Percentiles rank a stretch among this genome's conserved stretches.
Evolutionary conservation across 1,139 yeast genomes (phyloP).

Genomic region (Komagataea norvegica): DNA sequence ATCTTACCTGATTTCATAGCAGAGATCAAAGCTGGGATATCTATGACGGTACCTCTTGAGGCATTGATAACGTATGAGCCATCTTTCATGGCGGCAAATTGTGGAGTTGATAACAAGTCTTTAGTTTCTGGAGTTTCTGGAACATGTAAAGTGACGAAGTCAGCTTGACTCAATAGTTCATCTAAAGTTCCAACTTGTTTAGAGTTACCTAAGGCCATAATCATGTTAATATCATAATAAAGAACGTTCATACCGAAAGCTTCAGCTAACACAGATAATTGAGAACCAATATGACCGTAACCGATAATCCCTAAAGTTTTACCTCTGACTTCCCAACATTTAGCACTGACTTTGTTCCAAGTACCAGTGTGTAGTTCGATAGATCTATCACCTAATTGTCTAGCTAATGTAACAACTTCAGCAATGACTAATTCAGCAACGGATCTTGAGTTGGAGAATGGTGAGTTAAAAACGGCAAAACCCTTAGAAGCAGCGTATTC

Average conservation of each 20-base stretch:
- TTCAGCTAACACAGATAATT: conserved; percentile 94
- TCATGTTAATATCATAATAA: conserved; percentile 86
- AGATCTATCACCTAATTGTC: conserved; percentile 96
- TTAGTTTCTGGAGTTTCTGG: conserved; percentile 94
- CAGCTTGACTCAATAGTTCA: conserved; percentile 76
- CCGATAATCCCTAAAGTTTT: conserved; percentile 96
- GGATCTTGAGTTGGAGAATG: conserved; percentile 96
- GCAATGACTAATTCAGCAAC: conserved; percentile 98
- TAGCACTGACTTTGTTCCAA: conserved; percentile 94
- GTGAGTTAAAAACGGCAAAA: conserved; percentile 96
- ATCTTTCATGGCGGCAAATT: conserved; percentile 93
- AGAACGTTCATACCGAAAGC: conserved; percentile 97
- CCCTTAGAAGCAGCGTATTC: conserved; percentile 90
- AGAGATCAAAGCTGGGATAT: conserved; percentile 85
- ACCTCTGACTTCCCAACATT: conserved; percentile 99
- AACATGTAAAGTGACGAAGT: conserved; percentile 89
- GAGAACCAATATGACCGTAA: conserved; percentile 98
- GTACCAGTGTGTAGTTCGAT: conserved; percentile 95
- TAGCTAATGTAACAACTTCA: conserved; percentile 87
- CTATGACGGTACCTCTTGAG: conserved; percentile 96
- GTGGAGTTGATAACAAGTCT: conserved; percentile 83
- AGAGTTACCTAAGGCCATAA: conserved; percentile 97
- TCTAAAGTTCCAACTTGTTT: conserved; percentile 84
- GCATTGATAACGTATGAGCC: conserved; percentile 95
- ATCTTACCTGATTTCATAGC: conserved; percentile 92